Evolutionary conservation across 2,329 filamentous ascomycete species (phyloP).

Genomic region (Fusarium decemcellulare): DNA sequence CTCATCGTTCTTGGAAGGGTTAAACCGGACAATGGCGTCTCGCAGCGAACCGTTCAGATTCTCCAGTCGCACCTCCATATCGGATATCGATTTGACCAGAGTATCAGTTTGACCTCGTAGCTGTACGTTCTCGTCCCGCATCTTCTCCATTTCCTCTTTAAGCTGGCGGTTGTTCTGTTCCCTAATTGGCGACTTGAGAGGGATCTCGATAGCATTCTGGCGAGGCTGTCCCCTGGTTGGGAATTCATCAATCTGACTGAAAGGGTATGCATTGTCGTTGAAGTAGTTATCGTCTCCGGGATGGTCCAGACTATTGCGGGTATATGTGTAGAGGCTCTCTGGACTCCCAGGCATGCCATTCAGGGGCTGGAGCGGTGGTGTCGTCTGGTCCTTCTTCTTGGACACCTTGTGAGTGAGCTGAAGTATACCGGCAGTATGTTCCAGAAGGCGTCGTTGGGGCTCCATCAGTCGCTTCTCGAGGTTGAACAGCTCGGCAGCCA

Average conservation of each 20-base stretch:
- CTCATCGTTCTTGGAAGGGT: constrained; percentile 67
- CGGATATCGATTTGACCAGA: constrained; percentile 65
- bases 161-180: constrained; percentile 65
- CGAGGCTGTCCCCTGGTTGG: constrained; percentile 47
- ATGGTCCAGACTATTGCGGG: constrained; percentile 70
- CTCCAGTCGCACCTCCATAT: constrained; percentile 77
- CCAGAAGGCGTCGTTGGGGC: constrained; percentile 81
- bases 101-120: constrained; percentile 52
- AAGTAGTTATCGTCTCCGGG: constrained; percentile 74
- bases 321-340: constrained; percentile 81
- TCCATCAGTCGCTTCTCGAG: constrained; percentile 84
- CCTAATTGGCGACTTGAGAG: constrained; percentile 69
- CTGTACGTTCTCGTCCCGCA: constrained; percentile 61
- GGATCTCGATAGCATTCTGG: constrained; percentile 68
- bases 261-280: constrained; percentile 79
- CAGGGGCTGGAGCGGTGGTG: constrained; percentile 57
- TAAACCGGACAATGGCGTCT: constrained; percentile 75
- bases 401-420: constrained; percentile 88
- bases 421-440: constrained; percentile 93
- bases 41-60: constrained; percentile 77
- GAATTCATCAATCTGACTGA: constrained; percentile 73
- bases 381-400: constrained; percentile 67
- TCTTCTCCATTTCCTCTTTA: constrained; percentile 61
- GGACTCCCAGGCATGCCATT: constrained; percentile 80
- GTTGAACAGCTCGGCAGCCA: constrained; percentile 84